Evolutionary conservation across 768 basidiomycete genomes (phyloP).

Genomic region (Tephrocybe sp.): DNA sequence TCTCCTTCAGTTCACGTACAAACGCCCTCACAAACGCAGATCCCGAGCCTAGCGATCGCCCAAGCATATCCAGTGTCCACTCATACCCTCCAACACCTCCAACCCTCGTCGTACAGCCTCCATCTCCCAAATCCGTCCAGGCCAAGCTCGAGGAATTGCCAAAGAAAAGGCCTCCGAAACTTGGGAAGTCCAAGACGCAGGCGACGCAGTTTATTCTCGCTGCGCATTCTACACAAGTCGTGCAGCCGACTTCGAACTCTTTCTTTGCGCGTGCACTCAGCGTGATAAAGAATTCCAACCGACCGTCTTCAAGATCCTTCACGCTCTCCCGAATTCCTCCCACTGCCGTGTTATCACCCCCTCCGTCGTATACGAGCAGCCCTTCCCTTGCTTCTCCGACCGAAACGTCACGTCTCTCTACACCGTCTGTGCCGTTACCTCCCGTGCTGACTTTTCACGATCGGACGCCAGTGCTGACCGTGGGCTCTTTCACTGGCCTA

Average conservation of each 20-base stretch:
- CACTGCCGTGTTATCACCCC: constrained; percentile 27
- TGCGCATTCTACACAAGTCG: constrained; percentile 39
- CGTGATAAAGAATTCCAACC: constrained; percentile 44
- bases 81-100: constrained; percentile 60
- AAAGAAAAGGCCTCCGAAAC: constrained; percentile 19
- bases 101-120: constrained; percentile 27
- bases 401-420: constrained; percentile 16
- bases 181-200: constrained; percentile 33
- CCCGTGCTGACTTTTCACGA: constrained; percentile 70
- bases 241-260: constrained; percentile 34
- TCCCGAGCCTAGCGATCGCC: constrained; percentile 17
- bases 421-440: constrained; percentile 15
- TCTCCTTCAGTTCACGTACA: constrained; percentile 53
- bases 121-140: constrained; percentile 31
- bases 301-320: constrained; percentile 63
- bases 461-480: constrained; percentile 62
- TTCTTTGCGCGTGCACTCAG: constrained; percentile 52
- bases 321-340: constrained; percentile 42
- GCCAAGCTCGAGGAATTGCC: constrained; percentile 25
- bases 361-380: constrained; percentile 35
- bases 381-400: constrained; percentile 12
- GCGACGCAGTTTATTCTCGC: constrained; percentile 53
- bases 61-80: constrained; percentile 42
- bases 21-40: constrained; percentile 24
- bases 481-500: constrained; percentile 55